Evolutionary conservation across 179 eudicot genomes (phyloP).

Genomic region (Beta lomatogona): DNA sequence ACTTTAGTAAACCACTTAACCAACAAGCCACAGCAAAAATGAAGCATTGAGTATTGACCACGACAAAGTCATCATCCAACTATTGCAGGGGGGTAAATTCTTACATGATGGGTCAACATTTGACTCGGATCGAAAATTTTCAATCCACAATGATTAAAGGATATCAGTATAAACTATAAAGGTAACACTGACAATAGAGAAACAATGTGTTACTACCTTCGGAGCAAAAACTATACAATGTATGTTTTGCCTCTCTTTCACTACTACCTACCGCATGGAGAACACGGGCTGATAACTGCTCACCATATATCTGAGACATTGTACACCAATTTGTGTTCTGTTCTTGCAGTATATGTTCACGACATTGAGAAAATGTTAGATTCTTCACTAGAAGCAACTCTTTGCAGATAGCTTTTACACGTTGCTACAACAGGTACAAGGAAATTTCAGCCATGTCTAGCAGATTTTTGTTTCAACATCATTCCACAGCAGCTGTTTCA

Average conservation of each 20-base stretch:
- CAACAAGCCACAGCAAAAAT: too few relatives aligned
- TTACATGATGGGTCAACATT: neutral
- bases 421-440: constrained; percentile 20
- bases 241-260: constrained; percentile 5
- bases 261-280: constrained; percentile 19
- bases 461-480: neutral
- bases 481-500: constrained; percentile 6
- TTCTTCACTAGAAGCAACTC: constrained; percentile 12
- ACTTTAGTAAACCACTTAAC: too few relatives aligned
- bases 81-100: neutral
- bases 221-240: constrained; percentile 24
- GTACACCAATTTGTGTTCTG: constrained; percentile 12
- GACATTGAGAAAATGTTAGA: constrained; percentile 16
- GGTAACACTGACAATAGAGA: neutral
- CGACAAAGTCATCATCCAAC: neutral
- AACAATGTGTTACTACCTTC: neutral
- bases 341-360: constrained; percentile 18
- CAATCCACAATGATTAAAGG: neutral
- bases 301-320: constrained; percentile 7
- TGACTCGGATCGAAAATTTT: neutral
- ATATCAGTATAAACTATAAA: neutral
- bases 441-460: constrained; percentile 8
- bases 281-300: neutral
- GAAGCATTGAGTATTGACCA: neutral
- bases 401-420: constrained; percentile 23